Conservation (phyloP, 345 rosid genomes). For the Trapa incisa region DNA sequence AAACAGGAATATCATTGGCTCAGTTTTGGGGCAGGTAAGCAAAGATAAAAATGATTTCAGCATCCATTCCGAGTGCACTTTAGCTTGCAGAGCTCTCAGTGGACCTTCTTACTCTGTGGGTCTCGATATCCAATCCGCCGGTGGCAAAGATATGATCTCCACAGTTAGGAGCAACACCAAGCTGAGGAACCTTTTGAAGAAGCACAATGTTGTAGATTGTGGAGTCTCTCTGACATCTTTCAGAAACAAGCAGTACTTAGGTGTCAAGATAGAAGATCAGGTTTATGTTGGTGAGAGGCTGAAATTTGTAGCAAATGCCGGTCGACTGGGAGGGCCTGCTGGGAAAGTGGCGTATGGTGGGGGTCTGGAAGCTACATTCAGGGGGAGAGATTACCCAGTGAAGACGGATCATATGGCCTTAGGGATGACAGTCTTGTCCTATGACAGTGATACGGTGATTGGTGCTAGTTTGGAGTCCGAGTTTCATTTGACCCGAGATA, state of each 20-base stretch:
- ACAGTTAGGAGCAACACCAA: constrained; percentile 47
- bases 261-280: constrained; percentile 68
- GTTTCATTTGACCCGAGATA: constrained; percentile 44
- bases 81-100: constrained; percentile 36
- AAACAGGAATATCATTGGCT: constrained; percentile 36
- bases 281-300: constrained; percentile 58
- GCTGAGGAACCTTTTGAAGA: constrained; percentile 31
- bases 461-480: constrained; percentile 63
- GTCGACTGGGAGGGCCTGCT: constrained; percentile 41
- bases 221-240: constrained; percentile 56
- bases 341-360: constrained; percentile 66
- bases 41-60: constrained; percentile 71
- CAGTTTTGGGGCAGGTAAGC: constrained; percentile 57
- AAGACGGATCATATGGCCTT: constrained; percentile 45
- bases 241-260: constrained; percentile 48
- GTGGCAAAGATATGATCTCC: constrained; percentile 48
- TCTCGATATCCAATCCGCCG: constrained; percentile 68
- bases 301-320: constrained; percentile 55
- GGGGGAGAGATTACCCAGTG: constrained; percentile 77
- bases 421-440: constrained; percentile 52
- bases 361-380: constrained; percentile 50
- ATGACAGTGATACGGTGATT: constrained; percentile 52
- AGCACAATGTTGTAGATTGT: constrained; percentile 48
- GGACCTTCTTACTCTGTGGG: constrained; percentile 50
- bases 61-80: constrained; percentile 62